A percentile compares a stretch with the other conserved stretches of the same genome.
These are phyloP conservation scores for Rhizopus sp. DNA, from an alignment of 371 early-diverging fungal species.

Conservation along the genomic window DNA sequence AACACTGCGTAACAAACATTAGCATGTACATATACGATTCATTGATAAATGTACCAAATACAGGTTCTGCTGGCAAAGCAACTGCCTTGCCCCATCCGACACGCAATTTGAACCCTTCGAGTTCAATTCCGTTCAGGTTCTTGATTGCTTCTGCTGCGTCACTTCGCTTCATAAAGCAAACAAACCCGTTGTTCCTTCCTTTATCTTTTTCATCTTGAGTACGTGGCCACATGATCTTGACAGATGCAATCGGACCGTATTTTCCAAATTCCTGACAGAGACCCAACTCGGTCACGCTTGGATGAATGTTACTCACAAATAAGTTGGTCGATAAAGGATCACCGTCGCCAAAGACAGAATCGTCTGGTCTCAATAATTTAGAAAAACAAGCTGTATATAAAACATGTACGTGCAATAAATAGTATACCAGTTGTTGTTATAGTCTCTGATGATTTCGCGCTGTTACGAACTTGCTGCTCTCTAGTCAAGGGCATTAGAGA, in stretches of 20 bases:
- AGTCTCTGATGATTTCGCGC: background rate
- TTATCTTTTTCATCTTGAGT: conserved; percentile 82
- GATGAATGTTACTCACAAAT: conserved; percentile 85
- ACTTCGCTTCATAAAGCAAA: conserved; percentile 84
- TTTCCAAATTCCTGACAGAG: conserved; percentile 78
- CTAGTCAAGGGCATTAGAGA: conserved; percentile 13
- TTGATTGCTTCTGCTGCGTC: conserved; percentile 76
- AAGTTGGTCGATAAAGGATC: conserved; percentile 87
- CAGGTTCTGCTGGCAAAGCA: conserved; percentile 75
- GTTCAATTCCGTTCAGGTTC: conserved; percentile 71
- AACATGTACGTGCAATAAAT: background rate
- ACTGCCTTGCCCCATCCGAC: conserved; percentile 94
- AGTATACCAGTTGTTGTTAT: background rate
- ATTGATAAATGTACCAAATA: conserved; percentile 61
- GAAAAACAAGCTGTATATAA: background rate
- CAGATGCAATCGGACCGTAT: conserved; percentile 89
- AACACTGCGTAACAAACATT: conserved; percentile 23
- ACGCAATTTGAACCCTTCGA: conserved; percentile 66
- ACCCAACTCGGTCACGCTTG: conserved; percentile 34
- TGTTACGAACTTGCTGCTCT: conserved; percentile 42
- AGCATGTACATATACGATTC: background rate
- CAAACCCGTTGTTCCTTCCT: conserved; percentile 84
- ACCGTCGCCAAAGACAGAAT: conserved; percentile 69
- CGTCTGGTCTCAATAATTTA: background rate
- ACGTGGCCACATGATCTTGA: conserved; percentile 97